Evolutionary conservation across 2,329 filamentous ascomycete genomes (phyloP), one percentile per base, ranked within the genome.

Genomic region (Trichoderma lentiforme): DNA sequence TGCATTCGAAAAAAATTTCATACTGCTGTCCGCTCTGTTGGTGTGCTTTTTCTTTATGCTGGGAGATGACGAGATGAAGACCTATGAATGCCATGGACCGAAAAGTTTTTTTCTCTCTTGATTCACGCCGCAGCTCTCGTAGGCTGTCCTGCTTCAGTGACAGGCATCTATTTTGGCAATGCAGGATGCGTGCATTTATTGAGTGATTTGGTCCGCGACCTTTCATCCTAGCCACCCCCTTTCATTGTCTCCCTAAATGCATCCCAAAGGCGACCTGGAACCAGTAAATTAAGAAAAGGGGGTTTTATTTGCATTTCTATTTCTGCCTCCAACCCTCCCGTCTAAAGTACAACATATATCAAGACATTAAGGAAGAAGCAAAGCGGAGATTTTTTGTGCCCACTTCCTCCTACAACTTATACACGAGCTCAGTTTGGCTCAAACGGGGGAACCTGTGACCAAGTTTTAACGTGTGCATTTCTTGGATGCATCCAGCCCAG

Each of bases 381-480:
- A 78, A 83, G 82, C 77, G 81, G 81, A 83, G 80, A 82, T 83
- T 80, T 78, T 77, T 77, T 76, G 79, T 75, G 75, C 77, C 76
- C 74, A 73, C 72, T 74, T 76, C 72, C 75, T 77, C 77, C 47
- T 39, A 61, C 47, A 77, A 76, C 79, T 60, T 82, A 80, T 83
- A 82, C 82, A 83, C 75, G 77, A 80, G 80, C 78, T 76, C 68
- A 34, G 58, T 61, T 71, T 57, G 74, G 76, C 79, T 80, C 80
- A 76, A 78, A 73, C 74, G 76, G 72, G 74, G 75, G 75, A 76
- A 75, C 34, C 62, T 39, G 28, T 36, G 26, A 39, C 43, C 60
- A 62, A 61, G 18, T 66, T 43, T 32, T 57, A 36, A 47, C 63
- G 30, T 36, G 51, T 63, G 47, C 58, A 62, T 24, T 69, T 69